Conservation (phyloP, 2,329 filamentous ascomycete genomes). For the Ophiocordyceps polyrhachis-furcata region DNA sequence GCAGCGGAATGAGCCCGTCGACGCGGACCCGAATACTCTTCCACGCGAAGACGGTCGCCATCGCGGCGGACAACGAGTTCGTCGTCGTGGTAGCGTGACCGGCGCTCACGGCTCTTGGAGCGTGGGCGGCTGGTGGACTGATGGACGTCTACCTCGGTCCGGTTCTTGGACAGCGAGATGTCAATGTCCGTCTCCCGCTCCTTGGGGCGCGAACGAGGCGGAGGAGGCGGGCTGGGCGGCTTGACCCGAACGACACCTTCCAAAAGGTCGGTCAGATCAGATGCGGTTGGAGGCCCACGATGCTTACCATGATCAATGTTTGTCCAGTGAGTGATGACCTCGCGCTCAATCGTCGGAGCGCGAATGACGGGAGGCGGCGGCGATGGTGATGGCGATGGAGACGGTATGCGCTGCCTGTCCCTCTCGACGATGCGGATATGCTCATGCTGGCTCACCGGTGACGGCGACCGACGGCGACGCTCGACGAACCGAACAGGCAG, state of each 20-base stretch:
- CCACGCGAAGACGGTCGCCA: constrained; percentile 25
- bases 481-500: constrained; percentile 19
- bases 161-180: constrained; percentile 33
- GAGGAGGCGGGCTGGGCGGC: constrained; percentile 27
- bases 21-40: constrained; percentile 20
- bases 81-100: constrained; percentile 34
- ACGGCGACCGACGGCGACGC: constrained; percentile 18
- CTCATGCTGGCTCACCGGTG: constrained; percentile 24
- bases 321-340: constrained; percentile 75
- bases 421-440: constrained; percentile 30
- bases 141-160: constrained; percentile 39
- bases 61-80: constrained; percentile 46
- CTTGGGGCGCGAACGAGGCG: constrained; percentile 26
- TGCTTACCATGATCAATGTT: constrained; percentile 69
- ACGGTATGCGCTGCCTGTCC: constrained; percentile 21
- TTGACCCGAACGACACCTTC: constrained; percentile 26
- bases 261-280: background rate
- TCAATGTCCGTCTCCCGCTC: constrained; percentile 36
- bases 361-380: constrained; percentile 45
- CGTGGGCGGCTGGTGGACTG: constrained; percentile 17
- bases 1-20: constrained; percentile 34
- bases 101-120: constrained; percentile 20
- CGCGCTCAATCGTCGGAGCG: constrained; percentile 66
- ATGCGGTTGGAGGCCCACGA: background rate
- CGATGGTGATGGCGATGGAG: constrained; percentile 36